These are phyloP conservation scores for Yarrowia sp. DNA, from an alignment of 805 yeast genomes.

Conservation along the genomic window DNA sequence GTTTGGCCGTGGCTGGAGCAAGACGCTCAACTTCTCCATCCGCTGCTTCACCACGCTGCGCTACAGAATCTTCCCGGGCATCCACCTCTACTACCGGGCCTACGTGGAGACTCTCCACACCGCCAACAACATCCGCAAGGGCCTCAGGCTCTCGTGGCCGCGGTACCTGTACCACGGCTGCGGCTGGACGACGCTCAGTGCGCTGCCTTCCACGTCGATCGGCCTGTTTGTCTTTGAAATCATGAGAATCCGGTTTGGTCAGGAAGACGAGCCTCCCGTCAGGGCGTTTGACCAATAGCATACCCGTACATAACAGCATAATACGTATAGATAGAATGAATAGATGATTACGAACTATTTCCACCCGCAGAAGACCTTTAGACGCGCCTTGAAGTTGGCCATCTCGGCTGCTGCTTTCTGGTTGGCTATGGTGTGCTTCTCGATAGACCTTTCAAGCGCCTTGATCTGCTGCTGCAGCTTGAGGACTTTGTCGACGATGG, in stretches of 20 bases:
- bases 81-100: conserved; percentile 57
- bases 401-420: too few relatives aligned
- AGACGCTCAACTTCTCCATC: conserved; percentile 10
- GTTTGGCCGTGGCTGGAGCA: conserved; percentile 6
- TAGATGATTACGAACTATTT: not conserved
- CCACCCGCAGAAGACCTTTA: not conserved
- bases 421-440: too few relatives aligned
- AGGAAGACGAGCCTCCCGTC: conserved; percentile 24
- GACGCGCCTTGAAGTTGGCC: too few relatives aligned
- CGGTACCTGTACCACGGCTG: conserved; percentile 79
- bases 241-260: conserved; percentile 47
- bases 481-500: not conserved
- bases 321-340: not conserved
- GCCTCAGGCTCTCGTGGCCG: conserved; percentile 56
- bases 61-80: conserved; percentile 22
- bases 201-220: conserved; percentile 84
- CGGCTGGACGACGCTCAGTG: conserved; percentile 62
- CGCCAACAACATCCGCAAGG: conserved; percentile 48
- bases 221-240: conserved; percentile 84
- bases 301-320: not conserved
- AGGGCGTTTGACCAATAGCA: not conserved
- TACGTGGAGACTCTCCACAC: conserved; percentile 73
- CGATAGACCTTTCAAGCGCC: not conserved
- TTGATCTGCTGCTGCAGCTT: not conserved
- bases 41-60: conserved; percentile 6